Conservation (phyloP, 2,329 filamentous ascomycete genomes). For the Nannizzia gypsea region DNA sequence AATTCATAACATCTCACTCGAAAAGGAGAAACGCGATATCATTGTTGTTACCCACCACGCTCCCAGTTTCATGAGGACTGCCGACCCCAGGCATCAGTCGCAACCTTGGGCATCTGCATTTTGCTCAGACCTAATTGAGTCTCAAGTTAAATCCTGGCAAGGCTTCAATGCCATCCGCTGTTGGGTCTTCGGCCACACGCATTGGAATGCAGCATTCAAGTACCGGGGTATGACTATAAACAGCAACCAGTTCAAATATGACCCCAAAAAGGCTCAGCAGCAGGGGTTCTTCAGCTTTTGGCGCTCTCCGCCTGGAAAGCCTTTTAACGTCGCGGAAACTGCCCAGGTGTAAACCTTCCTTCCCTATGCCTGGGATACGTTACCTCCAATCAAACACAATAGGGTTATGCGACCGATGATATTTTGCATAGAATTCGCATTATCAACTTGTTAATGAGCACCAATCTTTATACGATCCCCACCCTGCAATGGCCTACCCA, state of each 20-base stretch:
- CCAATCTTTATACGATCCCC: too few relatives aligned
- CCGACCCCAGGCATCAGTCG: conserved; percentile 36
- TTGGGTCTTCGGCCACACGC: conserved; percentile 35
- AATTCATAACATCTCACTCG: conserved; percentile 14
- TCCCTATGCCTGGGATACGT: too few relatives aligned
- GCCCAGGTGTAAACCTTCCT: conserved; percentile 1
- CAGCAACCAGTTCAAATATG: conserved; percentile 2
- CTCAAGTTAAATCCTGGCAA: conserved; percentile 7
- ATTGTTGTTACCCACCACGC: conserved; percentile 38
- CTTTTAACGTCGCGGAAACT: conserved; percentile 8
- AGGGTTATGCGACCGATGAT: too few relatives aligned
- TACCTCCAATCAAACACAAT: too few relatives aligned
- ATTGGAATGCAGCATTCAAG: conserved; percentile 27
- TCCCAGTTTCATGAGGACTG: conserved; percentile 37
- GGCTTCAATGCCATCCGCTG: conserved; percentile 18
- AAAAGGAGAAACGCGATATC: conserved; percentile 5
- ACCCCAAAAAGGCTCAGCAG: background rate
- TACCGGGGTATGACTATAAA: background rate
- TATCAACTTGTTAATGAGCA: too few relatives aligned
- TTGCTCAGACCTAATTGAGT: conserved; percentile 37
- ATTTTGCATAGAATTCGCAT: too few relatives aligned
- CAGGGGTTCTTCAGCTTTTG: background rate
- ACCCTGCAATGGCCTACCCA: too few relatives aligned
- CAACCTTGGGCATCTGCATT: conserved; percentile 41
- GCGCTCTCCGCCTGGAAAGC: background rate